phyloP scores from a whole-genome alignment of 2,329 filamentous ascomycete genomes.

The Aspergillus luchuensis region DNA sequence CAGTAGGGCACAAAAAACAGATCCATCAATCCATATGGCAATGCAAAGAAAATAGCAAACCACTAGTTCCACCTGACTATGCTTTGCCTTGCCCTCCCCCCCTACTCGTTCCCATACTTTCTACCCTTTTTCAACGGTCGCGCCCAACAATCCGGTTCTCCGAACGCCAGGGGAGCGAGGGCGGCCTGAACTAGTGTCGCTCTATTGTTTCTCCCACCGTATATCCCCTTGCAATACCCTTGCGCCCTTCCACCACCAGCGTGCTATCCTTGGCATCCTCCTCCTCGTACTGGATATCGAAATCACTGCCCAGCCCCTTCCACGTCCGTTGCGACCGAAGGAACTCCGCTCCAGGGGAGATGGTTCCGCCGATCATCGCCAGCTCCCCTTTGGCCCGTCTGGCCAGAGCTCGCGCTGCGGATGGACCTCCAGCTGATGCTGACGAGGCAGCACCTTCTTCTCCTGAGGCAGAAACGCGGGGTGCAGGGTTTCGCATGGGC shows the following conservation, averaged over 20 bases:
- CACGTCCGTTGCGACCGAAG: constrained; percentile 81
- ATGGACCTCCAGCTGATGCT: constrained; percentile 29
- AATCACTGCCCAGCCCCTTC: constrained; percentile 89
- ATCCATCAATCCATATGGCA: too few relatives aligned
- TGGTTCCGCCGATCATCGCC: constrained; percentile 77
- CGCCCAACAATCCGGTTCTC: constrained; percentile 2
- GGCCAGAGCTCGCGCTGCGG: constrained; percentile 56
- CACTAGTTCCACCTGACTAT: neutral
- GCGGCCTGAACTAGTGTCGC: constrained; percentile 32
- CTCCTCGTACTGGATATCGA: constrained; percentile 62
- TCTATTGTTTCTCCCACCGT: constrained; percentile 64
- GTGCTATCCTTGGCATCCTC: constrained; percentile 56
- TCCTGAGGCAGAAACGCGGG: constrained; percentile 30
- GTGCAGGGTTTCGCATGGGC: constrained; percentile 45
- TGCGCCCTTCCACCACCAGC: constrained; percentile 78
- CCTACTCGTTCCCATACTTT: too few relatives aligned
- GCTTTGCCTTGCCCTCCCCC: neutral
- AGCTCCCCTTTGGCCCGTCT: constrained; percentile 70
- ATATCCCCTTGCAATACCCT: constrained; percentile 88
- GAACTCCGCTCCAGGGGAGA: constrained; percentile 91
- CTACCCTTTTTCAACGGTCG: constrained; percentile 13
- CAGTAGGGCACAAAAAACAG: constrained; percentile 6
- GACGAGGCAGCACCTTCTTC: constrained; percentile 25
- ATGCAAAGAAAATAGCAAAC: too few relatives aligned
- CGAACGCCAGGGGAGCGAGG: too few relatives aligned